Conservation (phyloP, 148 eudicot genomes). For the Arctostaphylos glauca region DNA sequence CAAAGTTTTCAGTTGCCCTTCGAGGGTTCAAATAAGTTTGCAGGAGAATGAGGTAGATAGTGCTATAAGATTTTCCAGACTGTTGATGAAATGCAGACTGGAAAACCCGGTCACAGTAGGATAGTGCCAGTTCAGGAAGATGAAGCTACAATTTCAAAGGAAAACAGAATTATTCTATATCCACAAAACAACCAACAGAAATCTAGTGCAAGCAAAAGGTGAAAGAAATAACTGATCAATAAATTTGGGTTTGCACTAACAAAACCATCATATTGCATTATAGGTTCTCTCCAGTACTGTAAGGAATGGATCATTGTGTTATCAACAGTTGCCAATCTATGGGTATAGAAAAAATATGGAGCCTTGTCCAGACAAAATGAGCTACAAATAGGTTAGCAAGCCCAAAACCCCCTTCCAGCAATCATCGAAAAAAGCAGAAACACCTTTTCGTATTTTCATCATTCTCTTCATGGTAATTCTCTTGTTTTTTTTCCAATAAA, state of each 20-base stretch:
- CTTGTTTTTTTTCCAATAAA: background rate
- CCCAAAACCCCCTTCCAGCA: background rate
- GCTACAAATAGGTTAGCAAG: background rate
- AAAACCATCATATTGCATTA: constrained; percentile 3
- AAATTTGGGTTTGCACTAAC: background rate
- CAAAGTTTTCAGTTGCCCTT: constrained; percentile 72
- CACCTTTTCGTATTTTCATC: background rate
- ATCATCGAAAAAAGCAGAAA: constrained; percentile 2
- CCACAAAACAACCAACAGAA: background rate
- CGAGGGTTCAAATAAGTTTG: constrained; percentile 93
- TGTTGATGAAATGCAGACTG: constrained; percentile 68
- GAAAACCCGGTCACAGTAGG: constrained; percentile 87
- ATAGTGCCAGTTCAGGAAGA: constrained; percentile 86
- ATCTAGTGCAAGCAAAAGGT: constrained; percentile 6
- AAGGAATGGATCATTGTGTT: background rate
- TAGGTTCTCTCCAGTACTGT: background rate
- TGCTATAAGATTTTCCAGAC: constrained; percentile 57
- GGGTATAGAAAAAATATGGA: background rate
- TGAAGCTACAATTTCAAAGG: constrained; percentile 59
- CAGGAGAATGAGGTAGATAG: constrained; percentile 80
- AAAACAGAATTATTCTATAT: background rate
- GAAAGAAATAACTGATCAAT: background rate
- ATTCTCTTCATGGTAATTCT: background rate
- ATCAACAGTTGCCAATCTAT: background rate
- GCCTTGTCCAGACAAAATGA: background rate